phyloP scores from a whole-genome alignment of 441 rosid genomes.

The Erodium texanum region DNA sequence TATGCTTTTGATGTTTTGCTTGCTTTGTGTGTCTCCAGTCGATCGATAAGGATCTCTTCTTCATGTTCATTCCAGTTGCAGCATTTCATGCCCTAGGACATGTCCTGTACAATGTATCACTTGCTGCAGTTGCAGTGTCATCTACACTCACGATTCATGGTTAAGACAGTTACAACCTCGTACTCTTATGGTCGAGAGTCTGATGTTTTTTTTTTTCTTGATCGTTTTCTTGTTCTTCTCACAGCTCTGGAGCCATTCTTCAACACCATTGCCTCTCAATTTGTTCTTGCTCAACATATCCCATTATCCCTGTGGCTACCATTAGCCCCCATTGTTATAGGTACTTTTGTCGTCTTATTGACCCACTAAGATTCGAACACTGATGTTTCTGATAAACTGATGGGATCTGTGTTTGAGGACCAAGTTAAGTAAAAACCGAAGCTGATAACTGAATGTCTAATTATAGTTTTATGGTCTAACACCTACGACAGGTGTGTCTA shows the following conservation, averaged over 20 bases:
- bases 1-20: not conserved
- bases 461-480: too few relatives aligned
- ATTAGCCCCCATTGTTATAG: constrained; percentile 54
- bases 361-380: too few relatives aligned
- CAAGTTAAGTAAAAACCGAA: too few relatives aligned
- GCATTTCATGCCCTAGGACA: not conserved
- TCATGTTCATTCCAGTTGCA: constrained; percentile 19
- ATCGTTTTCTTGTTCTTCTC: not conserved
- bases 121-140: not conserved
- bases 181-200: not conserved
- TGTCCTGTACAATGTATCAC: not conserved
- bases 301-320: constrained; percentile 17
- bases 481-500: not conserved
- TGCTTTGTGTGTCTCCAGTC: not conserved
- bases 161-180: not conserved
- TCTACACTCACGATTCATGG: not conserved
- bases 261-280: constrained; percentile 56
- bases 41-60: constrained; percentile 16
- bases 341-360: constrained; percentile 18
- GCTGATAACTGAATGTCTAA: too few relatives aligned
- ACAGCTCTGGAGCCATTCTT: constrained; percentile 59
- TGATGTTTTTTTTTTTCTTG: not conserved
- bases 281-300: constrained; percentile 7
- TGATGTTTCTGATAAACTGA: too few relatives aligned
- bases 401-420: too few relatives aligned